phyloP scores from a whole-genome alignment of 2,329 filamentous ascomycete species.

The Diplodia corticola region DNA sequence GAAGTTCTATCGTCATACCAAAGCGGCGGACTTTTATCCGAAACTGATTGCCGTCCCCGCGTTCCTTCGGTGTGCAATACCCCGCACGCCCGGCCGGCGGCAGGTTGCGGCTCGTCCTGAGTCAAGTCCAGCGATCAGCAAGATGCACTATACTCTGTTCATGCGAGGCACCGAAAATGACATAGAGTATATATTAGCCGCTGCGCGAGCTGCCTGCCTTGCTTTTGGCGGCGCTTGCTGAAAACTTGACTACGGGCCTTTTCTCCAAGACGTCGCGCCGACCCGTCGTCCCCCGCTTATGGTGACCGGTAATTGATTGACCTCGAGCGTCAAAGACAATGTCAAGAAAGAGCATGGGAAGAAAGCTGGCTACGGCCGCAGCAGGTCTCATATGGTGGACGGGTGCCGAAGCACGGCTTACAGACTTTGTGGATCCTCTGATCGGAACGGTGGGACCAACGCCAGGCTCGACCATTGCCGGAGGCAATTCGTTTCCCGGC shows the following conservation, averaged over 20 bases:
- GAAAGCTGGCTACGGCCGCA: background rate
- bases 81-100: slow-evolving; percentile 2
- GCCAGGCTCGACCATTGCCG: slow-evolving; percentile 41
- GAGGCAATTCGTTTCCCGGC: slow-evolving; percentile 44
- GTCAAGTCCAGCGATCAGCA: background rate
- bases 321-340: background rate
- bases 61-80: background rate
- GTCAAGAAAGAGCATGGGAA: background rate
- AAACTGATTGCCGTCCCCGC: background rate
- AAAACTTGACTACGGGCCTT: too few species aligned
- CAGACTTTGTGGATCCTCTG: slow-evolving; percentile 44
- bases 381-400: background rate
- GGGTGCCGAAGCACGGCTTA: slow-evolving; percentile 27
- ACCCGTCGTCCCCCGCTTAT: background rate
- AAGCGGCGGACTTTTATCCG: background rate
- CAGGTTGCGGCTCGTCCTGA: background rate
- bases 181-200: background rate
- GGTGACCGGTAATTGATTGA: background rate
- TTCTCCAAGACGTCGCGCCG: background rate
- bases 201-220: background rate
- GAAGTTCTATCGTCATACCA: too few species aligned
- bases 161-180: background rate
- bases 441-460: slow-evolving; percentile 51
- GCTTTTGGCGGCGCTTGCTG: background rate
- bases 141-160: background rate